Evolutionary conservation across 75 land plant genomes (phyloP).

Genomic region (Selaginella tamariscina): DNA sequence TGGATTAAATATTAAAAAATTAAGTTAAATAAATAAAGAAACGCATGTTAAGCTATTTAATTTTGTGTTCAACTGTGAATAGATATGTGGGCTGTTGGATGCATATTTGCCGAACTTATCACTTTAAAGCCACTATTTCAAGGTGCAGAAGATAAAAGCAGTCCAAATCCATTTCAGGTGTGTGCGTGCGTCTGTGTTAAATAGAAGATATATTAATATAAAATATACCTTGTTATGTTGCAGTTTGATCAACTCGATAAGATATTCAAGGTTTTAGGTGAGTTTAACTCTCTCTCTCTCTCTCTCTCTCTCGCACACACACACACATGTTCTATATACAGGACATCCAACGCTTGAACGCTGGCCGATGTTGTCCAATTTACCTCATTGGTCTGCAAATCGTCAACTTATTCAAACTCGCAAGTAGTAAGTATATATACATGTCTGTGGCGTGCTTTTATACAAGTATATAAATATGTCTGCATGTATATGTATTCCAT

Average conservation of each 20-base stretch:
- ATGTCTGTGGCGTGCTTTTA: no score
- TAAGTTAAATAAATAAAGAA: neutral
- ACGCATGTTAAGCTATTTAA: neutral
- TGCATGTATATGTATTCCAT: no score
- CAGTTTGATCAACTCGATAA: constrained; percentile 93
- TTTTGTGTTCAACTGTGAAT: constrained; percentile 6
- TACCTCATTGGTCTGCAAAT: constrained; percentile 79
- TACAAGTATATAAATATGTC: no score
- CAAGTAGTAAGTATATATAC: constrained; percentile 43
- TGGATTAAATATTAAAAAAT: neutral
- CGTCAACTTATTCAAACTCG: constrained; percentile 53
- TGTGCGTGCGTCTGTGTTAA: neutral
- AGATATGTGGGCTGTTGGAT: constrained; percentile 99
- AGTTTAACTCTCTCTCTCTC: constrained; percentile 2
- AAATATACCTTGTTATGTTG: neutral
- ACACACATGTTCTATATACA: neutral
- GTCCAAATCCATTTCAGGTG: constrained; percentile 86
- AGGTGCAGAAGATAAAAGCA: constrained; percentile 73
- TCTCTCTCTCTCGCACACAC: constrained; percentile 1
- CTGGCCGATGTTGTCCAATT: constrained; percentile 76
- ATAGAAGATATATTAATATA: neutral
- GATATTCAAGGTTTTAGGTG: constrained; percentile 84
- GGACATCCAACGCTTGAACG: constrained; percentile 80
- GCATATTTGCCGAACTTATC: constrained; percentile 90
- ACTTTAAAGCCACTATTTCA: constrained; percentile 93